Conservation (phyloP, 441 rosid genomes). For the Gossypium davidsonii region DNA sequence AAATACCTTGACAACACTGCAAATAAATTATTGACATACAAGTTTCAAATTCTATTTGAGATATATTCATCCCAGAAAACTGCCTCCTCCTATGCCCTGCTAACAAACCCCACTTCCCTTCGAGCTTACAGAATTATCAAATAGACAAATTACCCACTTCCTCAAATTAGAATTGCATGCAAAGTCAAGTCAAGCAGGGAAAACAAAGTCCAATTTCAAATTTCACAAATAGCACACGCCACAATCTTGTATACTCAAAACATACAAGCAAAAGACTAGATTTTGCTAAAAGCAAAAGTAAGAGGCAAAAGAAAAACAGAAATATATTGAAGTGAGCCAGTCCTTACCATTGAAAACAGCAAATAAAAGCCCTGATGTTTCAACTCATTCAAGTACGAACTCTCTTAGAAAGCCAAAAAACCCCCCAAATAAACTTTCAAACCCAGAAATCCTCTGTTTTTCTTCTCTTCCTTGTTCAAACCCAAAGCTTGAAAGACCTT, state of each 20-base stretch:
- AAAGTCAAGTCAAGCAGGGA: conserved; percentile 4
- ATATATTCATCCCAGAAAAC: background rate
- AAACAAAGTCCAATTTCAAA: conserved; percentile 5
- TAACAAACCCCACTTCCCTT: background rate
- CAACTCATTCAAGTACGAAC: conserved; percentile 24
- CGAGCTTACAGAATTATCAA: background rate
- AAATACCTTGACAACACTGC: background rate
- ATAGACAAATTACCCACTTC: background rate
- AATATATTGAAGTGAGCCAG: background rate
- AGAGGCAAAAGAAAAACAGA: background rate
- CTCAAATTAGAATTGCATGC: background rate
- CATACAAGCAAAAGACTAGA: background rate
- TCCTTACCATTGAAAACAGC: conserved; percentile 30
- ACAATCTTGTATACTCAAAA: background rate
- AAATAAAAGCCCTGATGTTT: conserved; percentile 18
- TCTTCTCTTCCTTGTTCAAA: background rate
- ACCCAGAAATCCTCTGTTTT: conserved; percentile 1
- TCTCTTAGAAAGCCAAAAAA: background rate
- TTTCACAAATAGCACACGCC: background rate
- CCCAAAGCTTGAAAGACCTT: conserved; percentile 2
- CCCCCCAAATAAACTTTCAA: background rate
- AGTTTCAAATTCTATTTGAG: background rate
- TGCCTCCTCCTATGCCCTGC: background rate
- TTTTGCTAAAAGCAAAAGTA: background rate
- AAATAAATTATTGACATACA: background rate